Conservation (phyloP, 2,329 filamentous ascomycete species). For the Aspergillus tanneri region DNA sequence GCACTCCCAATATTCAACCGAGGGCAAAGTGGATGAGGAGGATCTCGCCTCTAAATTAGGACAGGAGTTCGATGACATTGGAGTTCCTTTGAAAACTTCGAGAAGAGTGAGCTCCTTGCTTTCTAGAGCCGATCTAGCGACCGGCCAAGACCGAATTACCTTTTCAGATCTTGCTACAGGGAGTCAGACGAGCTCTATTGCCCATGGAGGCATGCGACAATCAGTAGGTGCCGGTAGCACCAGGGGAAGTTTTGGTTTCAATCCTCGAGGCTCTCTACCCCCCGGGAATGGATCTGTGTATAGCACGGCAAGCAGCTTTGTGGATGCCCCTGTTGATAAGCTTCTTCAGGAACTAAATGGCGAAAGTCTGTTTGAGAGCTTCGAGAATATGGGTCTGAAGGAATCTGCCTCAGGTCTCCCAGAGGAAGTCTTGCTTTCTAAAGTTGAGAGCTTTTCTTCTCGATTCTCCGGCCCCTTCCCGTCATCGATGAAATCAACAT, state of each 20-base stretch:
- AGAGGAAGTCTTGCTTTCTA: slow-evolving; percentile 70
- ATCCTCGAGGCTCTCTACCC: slow-evolving; percentile 57
- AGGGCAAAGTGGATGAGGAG: slow-evolving; percentile 58
- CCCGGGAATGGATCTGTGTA: slow-evolving; percentile 48
- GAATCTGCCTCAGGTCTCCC: slow-evolving; percentile 70
- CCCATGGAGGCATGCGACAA: slow-evolving; percentile 58
- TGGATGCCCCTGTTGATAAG: slow-evolving; percentile 68
- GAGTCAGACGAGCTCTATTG: slow-evolving; percentile 34
- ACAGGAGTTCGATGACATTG: slow-evolving; percentile 59
- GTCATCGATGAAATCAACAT: slow-evolving; percentile 25
- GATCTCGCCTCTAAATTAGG: slow-evolving; percentile 69
- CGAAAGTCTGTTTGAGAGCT: slow-evolving; percentile 64
- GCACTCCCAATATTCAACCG: slow-evolving; percentile 44
- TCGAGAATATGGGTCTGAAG: slow-evolving; percentile 70
- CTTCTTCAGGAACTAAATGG: slow-evolving; percentile 67
- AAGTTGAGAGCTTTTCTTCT: slow-evolving; percentile 67
- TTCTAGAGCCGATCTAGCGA: slow-evolving; percentile 80
- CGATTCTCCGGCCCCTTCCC: slow-evolving; percentile 41
- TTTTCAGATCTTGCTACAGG: slow-evolving; percentile 69
- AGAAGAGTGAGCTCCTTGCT: slow-evolving; percentile 88
- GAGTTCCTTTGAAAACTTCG: slow-evolving; percentile 59
- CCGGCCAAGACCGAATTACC: slow-evolving; percentile 76
- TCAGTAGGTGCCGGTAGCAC: slow-evolving; percentile 69
- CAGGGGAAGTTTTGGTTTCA: slow-evolving; percentile 60
- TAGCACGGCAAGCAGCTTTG: slow-evolving; percentile 58